Evolutionary conservation across 1,284 basidiomycete species (phyloP), one percentile per base, ranked within the genome.

Genomic region (Amylostereum areolatum): DNA sequence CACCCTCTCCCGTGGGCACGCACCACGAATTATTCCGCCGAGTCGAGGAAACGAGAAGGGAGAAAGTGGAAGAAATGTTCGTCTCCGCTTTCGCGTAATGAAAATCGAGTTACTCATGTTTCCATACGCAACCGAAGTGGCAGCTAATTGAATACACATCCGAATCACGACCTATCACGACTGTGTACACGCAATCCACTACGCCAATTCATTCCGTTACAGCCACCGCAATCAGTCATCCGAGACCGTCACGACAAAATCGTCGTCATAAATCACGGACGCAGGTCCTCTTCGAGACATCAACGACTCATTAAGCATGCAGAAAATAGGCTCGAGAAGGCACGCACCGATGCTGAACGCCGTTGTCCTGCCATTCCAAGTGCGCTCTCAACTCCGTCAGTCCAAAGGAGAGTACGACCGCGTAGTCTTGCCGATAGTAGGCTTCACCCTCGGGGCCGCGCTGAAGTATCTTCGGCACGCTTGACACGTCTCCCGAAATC

Each of bases 161-260:
- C n/a, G n/a, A n/a, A n/a, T n/a, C n/a, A n/a, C n/a, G n/a, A n/a
- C n/a, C n/a, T n/a, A n/a, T n/a, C n/a, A n/a, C n/a, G n/a, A n/a
- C n/a, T n/a, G n/a, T n/a, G n/a, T n/a, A n/a, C n/a, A n/a, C n/a
- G n/a, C n/a, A n/a, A n/a, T n/a, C n/a, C n/a, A n/a, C n/a, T n/a
- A n/a, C n/a, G n/a, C n/a, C n/a, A n/a, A n/a, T n/a, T n/a, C n/a
- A n/a, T n/a, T n/a, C n/a, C n/a, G n/a, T n/a, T n/a, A n/a, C n/a
- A n/a, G n/a, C n/a, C n/a, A n/a, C n/a, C n/a, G n/a, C n/a, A n/a
- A n/a, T n/a, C n/a, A n/a, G n/a, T n/a, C n/a, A n/a, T n/a, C n/a
- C n/a, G n/a, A n/a, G n/a, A n/a, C n/a, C n/a, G n/a, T 43, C n/a
- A 43, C 41, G 5, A 28, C 41, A n/a, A 43, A 43, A 28, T 43